Evolutionary conservation across 345 rosid species (phyloP), one percentile per base, ranked within the genome.

Genomic region (Nephelium lappaceum): DNA sequence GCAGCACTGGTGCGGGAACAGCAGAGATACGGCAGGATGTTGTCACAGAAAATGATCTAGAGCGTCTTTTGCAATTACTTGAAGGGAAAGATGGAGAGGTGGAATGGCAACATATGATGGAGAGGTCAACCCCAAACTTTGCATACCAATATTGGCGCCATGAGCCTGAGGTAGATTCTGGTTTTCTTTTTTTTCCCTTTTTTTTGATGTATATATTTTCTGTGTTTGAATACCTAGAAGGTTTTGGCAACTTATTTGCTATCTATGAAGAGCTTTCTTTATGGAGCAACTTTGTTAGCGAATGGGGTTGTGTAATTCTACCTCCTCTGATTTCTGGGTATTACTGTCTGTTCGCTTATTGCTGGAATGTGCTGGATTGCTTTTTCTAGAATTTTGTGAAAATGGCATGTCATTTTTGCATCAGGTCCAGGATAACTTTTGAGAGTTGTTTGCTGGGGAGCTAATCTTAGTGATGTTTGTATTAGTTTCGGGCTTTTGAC

Each of bases 71-170:
- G 80, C 87, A 86, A 72, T 85, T 94, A 69, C 89, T 94, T 75
- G 93, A 93, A 85, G 88, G 85, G 47, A 89, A 80, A 67, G 92
- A 86, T 79, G 89, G 87, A 23, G 90, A 86, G 69, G 82, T 84
- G 80, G 97, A 94, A 63, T 96, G 99, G 98, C 99, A 94, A 83
- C 79, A 73, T 76, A 82, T 96, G 89, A 94, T 96, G 99, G 95
- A 91, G 73, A 89, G 82, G 65, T 84, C 91, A 79, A 91, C 95
- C 42, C 89, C 97, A 1, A 94, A 92, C 80, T 85, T 96, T 93
- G 76, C 86, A 67, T 96, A 92, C 76, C 94, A 91, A 79, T 98
- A 97, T 69, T 96, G 97, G 98, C 93, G 93, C 18, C 91, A 87
- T 77, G 99, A 96, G 75, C 97, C 98, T 57, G 89, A 87, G 93